These are phyloP conservation scores for Pichia sp. DNA, from an alignment of 1,139 yeast genomes.

Conservation along the genomic window DNA sequence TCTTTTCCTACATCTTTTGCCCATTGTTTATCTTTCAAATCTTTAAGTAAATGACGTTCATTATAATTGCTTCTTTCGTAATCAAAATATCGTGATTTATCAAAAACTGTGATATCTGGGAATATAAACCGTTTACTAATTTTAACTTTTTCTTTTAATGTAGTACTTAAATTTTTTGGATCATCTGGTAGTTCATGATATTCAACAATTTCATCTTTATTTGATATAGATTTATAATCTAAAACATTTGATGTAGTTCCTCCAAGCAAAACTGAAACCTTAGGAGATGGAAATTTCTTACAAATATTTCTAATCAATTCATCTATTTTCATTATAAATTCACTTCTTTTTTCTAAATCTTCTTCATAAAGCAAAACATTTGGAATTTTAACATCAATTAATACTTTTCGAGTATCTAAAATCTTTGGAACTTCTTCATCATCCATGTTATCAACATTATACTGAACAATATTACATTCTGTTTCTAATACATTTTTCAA, in stretches of 20 bases:
- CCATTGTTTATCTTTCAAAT: conserved; percentile 19
- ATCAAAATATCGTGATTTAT: conserved; percentile 42
- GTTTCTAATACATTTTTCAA: conserved; percentile 39
- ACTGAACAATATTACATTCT: conserved; percentile 45
- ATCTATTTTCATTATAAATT: conserved; percentile 40
- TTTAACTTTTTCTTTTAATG: conserved; percentile 16
- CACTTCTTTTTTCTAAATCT: conserved; percentile 30
- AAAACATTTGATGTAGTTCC: conserved; percentile 25
- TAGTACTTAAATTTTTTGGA: conserved; percentile 20
- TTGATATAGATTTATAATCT: conserved; percentile 15
- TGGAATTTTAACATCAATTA: conserved; percentile 47
- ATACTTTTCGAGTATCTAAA: conserved; percentile 55
- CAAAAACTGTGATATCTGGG: conserved; percentile 40
- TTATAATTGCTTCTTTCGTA: conserved; percentile 49
- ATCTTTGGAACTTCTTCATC: conserved; percentile 44
- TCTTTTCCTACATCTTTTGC: conserved; percentile 22
- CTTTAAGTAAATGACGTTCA: conserved; percentile 16
- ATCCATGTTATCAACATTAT: conserved; percentile 36
- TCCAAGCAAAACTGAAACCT: conserved; percentile 49
- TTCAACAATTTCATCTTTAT: conserved; percentile 20
- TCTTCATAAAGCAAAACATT: conserved; percentile 13
- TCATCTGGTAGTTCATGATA: conserved; percentile 33
- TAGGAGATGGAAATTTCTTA: conserved; percentile 65
- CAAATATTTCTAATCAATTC: conserved; percentile 42
- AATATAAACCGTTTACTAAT: conserved; percentile 33